These are phyloP conservation scores for Pholiota molesta DNA, from an alignment of 768 basidiomycete genomes.

Conservation along the genomic window DNA sequence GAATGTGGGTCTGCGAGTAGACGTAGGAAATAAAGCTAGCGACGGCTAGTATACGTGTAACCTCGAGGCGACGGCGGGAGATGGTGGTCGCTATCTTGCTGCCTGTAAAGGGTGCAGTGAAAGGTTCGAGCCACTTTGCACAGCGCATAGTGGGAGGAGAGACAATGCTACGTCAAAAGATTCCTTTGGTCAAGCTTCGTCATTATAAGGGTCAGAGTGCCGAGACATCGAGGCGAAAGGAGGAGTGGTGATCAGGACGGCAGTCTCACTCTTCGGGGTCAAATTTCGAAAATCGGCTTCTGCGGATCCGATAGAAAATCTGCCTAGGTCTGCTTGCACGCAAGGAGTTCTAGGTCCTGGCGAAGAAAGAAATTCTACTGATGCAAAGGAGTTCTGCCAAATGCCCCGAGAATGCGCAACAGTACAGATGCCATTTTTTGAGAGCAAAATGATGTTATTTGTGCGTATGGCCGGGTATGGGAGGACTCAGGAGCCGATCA, in stretches of 20 bases:
- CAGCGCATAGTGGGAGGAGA: not conserved
- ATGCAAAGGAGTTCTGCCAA: too few relatives aligned
- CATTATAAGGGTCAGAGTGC: not conserved
- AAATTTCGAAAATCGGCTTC: not conserved
- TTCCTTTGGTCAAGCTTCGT: not conserved
- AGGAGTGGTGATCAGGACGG: not conserved
- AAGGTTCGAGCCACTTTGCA: not conserved
- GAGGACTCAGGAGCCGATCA: too few relatives aligned
- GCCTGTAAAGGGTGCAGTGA: not conserved
- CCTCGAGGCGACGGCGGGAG: constrained; percentile 10
- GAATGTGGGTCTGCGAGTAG: constrained; percentile 19
- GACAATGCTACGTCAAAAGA: not conserved
- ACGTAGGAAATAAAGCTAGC: constrained; percentile 20
- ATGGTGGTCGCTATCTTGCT: constrained; percentile 13
- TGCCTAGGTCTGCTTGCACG: too few relatives aligned
- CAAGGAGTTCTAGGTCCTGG: too few relatives aligned
- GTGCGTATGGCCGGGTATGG: too few relatives aligned
- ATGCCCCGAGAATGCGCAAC: too few relatives aligned
- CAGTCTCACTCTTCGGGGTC: not conserved
- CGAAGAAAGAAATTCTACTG: too few relatives aligned
- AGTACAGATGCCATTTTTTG: too few relatives aligned
- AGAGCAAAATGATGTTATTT: too few relatives aligned
- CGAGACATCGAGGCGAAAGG: not conserved
- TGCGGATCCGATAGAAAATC: not conserved
- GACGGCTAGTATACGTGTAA: constrained; percentile 15